Base-by-base conservation (phyloP, 805 yeast genomes). In the Lachancea sp. region DNA sequence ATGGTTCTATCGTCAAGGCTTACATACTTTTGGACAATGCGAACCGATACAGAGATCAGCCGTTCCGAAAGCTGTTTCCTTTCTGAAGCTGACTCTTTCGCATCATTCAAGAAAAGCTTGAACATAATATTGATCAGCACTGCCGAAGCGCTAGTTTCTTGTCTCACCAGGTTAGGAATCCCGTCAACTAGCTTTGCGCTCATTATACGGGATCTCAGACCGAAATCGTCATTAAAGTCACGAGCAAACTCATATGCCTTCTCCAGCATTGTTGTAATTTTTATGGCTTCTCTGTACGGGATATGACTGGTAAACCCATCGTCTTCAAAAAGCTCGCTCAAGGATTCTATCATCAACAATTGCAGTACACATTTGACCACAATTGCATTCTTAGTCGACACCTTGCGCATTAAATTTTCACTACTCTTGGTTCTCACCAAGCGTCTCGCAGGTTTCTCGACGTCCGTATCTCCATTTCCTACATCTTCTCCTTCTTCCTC, bases 311-410 rank as follows among this genome's bases (percentile, higher is more conserved):
- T 84, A 51, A 90, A 85, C 4, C 61, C 67, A 28, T 68, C 74
- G 41, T 82, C 83, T 34, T 82, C 87, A 58, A 88, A 77, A 36
- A 90, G 64, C 53, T 88, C 97, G 45, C 84, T 78, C 19, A 87
- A 69, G 0, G 86, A 75, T 58, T 90, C 96, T 53, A 92, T 88
- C 77, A 92, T 77, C 54, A 89, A 71, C 42, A 90, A 67, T 57
- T 92, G 97, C 49, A 90, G 68, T 17, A 92, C 94, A 64, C 97
- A 87, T 61, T 89, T 89, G 34, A 88, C 86, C 31, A 92, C 95
- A 55, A 90, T 86, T 0, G 83, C 71, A 20, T 86, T 78, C 54
- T 80, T 81, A 17, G 76, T 75, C 44, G 68, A 72, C 16, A 77
- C 63, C 50, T 70, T 71, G 40, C 67, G 63, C 29, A 62, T 68